Conservation (phyloP, 768 basidiomycete genomes). For the Rhizopogon vesiculosus region DNA sequence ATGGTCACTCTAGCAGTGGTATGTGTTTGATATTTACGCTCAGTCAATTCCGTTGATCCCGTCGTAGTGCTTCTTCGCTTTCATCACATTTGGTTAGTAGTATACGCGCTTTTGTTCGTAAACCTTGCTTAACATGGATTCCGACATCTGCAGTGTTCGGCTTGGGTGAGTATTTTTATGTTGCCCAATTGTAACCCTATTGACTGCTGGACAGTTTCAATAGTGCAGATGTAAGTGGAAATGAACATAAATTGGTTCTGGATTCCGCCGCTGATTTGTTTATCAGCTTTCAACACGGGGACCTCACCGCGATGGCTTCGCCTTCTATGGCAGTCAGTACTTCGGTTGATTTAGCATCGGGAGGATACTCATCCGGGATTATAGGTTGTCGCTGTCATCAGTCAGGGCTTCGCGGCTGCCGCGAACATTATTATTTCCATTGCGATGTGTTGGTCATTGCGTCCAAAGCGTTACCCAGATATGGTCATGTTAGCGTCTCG, state of each 20-base stretch:
- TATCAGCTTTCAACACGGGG: constrained; percentile 15
- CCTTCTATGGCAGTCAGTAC: constrained; percentile 16
- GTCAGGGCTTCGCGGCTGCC: constrained; percentile 4
- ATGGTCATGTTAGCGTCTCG: constrained; percentile 9
- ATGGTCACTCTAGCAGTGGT: constrained; percentile 13
- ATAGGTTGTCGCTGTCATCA: constrained; percentile 12
- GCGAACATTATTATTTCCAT: constrained; percentile 11
- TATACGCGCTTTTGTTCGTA: background rate
- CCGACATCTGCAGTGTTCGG: constrained; percentile 18
- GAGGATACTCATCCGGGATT: background rate
- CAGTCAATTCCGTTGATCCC: background rate
- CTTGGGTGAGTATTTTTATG: constrained; percentile 15
- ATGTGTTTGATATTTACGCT: background rate
- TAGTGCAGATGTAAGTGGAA: constrained; percentile 22
- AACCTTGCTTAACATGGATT: constrained; percentile 11
- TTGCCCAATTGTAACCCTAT: background rate
- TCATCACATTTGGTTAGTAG: constrained; percentile 17
- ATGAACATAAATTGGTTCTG: background rate
- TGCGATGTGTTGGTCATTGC: constrained; percentile 16
- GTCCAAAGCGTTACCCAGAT: constrained; percentile 12
- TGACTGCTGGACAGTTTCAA: constrained; percentile 11
- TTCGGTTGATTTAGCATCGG: background rate
- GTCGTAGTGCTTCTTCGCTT: constrained; percentile 13
- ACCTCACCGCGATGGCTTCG: constrained; percentile 16
- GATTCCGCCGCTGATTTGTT: constrained; percentile 5